phyloP scores from a whole-genome alignment of 1,284 basidiomycete genomes.

The Irpex lacteus region DNA sequence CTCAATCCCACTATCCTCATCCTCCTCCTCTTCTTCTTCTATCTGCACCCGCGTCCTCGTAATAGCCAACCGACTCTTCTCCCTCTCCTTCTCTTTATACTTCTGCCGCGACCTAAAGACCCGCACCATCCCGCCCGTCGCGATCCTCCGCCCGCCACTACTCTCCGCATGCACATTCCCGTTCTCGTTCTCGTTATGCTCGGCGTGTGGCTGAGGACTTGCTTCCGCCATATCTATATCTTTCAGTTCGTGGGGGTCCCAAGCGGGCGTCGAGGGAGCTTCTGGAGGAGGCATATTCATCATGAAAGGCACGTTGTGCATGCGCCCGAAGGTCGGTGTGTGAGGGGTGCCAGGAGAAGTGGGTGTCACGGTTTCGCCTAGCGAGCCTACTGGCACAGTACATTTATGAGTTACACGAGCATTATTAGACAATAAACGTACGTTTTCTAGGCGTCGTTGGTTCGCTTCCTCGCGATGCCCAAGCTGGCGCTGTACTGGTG shows the following conservation, averaged over 20 bases:
- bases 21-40: conserved; percentile 39
- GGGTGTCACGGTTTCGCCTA: conserved; percentile 48
- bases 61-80: conserved; percentile 26
- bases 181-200: conserved; percentile 35
- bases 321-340: conserved; percentile 55
- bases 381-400: conserved; percentile 41
- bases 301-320: conserved; percentile 66
- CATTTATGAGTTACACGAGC: not conserved
- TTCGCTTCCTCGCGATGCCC: conserved; percentile 45
- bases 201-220: conserved; percentile 42
- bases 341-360: conserved; percentile 33
- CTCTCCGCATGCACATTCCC: conserved; percentile 27
- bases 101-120: conserved; percentile 58
- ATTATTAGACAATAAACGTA: conserved; percentile 30
- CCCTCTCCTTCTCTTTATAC: conserved; percentile 32
- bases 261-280: conserved; percentile 47
- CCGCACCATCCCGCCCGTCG: conserved; percentile 43
- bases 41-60: conserved; percentile 21
- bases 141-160: conserved; percentile 64
- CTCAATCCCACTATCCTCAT: conserved; percentile 28
- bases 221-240: conserved; percentile 74
- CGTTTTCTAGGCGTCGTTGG: conserved; percentile 61
- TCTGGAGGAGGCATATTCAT: conserved; percentile 55
- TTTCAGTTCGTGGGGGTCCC: conserved; percentile 60
- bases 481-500: conserved; percentile 50